Evolutionary conservation across 2,329 filamentous ascomycete genomes (phyloP).

Genomic region (Aspergillus luchuensis): DNA sequence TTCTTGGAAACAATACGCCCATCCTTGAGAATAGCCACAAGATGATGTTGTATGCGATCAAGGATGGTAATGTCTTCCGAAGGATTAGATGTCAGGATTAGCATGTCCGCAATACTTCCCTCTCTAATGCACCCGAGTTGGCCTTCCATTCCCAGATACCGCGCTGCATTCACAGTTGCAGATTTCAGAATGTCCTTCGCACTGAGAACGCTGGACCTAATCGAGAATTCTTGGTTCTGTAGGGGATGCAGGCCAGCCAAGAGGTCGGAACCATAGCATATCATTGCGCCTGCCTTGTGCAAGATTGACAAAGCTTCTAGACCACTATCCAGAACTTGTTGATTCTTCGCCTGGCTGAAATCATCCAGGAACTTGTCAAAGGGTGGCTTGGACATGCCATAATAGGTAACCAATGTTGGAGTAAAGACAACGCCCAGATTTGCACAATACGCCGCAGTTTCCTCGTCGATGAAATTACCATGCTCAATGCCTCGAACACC

Average conservation of each 20-base stretch:
- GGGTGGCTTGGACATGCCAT: slow-evolving; percentile 46
- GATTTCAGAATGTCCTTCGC: slow-evolving; percentile 49
- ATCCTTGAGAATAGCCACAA: slow-evolving; percentile 58
- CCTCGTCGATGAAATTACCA: slow-evolving; percentile 46
- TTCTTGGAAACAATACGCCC: slow-evolving; percentile 45
- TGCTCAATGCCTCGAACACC: slow-evolving; percentile 59
- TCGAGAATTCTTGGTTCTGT: slow-evolving; percentile 51
- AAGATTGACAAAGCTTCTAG: slow-evolving; percentile 51
- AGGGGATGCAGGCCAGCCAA: slow-evolving; percentile 49
- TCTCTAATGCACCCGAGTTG: slow-evolving; percentile 53
- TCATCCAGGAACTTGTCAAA: slow-evolving; percentile 8
- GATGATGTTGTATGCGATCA: slow-evolving; percentile 48
- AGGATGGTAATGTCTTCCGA: slow-evolving; percentile 56
- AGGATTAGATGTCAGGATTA: slow-evolving; percentile 55
- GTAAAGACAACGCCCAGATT: slow-evolving; percentile 52
- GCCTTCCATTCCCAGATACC: slow-evolving; percentile 48
- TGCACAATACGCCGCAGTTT: slow-evolving; percentile 53
- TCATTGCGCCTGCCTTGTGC: slow-evolving; percentile 53
- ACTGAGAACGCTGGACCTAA: slow-evolving; percentile 46
- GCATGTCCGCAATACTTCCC: slow-evolving; percentile 54
- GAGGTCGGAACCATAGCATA: slow-evolving; percentile 59
- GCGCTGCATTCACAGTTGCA: slow-evolving; percentile 55
- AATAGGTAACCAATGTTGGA: slow-evolving; percentile 56
- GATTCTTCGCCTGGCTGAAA: slow-evolving; percentile 48
- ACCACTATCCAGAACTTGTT: slow-evolving; percentile 50